Evolutionary conservation across 208 protist species (phyloP).

Genomic region (Acanthamoeba royreba): DNA sequence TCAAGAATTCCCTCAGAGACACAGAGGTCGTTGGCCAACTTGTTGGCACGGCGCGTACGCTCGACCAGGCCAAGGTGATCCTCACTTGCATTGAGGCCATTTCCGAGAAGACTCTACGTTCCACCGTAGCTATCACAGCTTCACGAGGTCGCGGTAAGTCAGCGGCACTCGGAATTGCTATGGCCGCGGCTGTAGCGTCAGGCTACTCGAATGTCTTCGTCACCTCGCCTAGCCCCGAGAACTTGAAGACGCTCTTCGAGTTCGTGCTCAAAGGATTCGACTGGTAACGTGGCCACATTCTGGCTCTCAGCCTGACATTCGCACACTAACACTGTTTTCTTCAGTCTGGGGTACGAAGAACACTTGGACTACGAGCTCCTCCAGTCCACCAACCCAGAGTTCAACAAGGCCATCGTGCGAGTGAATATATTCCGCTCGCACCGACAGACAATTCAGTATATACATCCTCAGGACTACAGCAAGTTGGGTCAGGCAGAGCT

Average conservation of each 20-base stretch:
- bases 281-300: conserved; percentile 3
- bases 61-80: conserved; percentile 97
- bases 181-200: conserved; percentile 93
- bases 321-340: background rate
- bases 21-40: conserved; percentile 87
- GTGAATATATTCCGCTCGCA: conserved; percentile 96
- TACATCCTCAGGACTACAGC: conserved; percentile 79
- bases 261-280: conserved; percentile 97
- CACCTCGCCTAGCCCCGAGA: conserved; percentile 96
- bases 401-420: conserved; percentile 94
- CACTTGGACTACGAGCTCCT: conserved; percentile 96
- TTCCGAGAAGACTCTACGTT: conserved; percentile 94
- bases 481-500: conserved; percentile 95
- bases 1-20: conserved; percentile 76
- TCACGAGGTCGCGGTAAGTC: conserved; percentile 98
- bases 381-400: conserved; percentile 90
- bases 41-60: conserved; percentile 88
- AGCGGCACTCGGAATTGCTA: conserved; percentile 90
- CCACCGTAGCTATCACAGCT: conserved; percentile 89
- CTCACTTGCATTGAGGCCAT: conserved; percentile 96
- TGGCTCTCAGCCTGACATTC: background rate
- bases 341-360: conserved; percentile 92
- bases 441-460: conserved; percentile 94
- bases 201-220: conserved; percentile 99
- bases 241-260: conserved; percentile 99